These are phyloP conservation scores for Eucalyptus pauciflora DNA, from an alignment of 345 rosid species.

Conservation along the genomic window DNA sequence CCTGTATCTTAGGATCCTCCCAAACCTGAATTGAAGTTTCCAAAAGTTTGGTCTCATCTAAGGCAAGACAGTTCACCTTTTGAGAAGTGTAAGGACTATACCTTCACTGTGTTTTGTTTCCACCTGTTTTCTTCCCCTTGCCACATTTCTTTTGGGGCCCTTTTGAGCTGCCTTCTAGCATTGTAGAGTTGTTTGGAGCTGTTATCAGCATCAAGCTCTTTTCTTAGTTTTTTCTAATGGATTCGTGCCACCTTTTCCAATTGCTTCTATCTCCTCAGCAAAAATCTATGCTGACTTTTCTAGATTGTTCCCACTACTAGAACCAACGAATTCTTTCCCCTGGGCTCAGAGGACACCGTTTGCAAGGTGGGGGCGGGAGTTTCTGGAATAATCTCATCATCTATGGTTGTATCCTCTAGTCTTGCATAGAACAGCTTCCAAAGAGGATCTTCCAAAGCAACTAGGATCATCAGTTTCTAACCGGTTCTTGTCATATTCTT, in stretches of 20 bases:
- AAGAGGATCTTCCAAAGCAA: background rate
- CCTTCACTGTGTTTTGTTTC: background rate
- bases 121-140: background rate
- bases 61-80: background rate
- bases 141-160: too few relatives aligned
- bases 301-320: background rate
- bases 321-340: background rate
- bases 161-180: too few relatives aligned
- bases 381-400: background rate
- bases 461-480: too few relatives aligned
- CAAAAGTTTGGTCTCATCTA: background rate
- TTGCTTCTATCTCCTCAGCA: background rate
- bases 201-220: background rate
- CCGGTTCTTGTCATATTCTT: too few relatives aligned
- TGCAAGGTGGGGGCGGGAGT: rapidly evolving
- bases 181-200: background rate
- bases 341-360: background rate
- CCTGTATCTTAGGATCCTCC: background rate
- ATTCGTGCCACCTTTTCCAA: rapidly evolving
- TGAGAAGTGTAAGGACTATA: background rate
- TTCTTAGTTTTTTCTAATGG: background rate
- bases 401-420: background rate
- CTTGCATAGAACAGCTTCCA: background rate
- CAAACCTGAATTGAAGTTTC: background rate
- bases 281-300: background rate